Evolutionary conservation across 2,329 filamentous ascomycete species (phyloP).

Genomic region (Penicillium janthinellum): DNA sequence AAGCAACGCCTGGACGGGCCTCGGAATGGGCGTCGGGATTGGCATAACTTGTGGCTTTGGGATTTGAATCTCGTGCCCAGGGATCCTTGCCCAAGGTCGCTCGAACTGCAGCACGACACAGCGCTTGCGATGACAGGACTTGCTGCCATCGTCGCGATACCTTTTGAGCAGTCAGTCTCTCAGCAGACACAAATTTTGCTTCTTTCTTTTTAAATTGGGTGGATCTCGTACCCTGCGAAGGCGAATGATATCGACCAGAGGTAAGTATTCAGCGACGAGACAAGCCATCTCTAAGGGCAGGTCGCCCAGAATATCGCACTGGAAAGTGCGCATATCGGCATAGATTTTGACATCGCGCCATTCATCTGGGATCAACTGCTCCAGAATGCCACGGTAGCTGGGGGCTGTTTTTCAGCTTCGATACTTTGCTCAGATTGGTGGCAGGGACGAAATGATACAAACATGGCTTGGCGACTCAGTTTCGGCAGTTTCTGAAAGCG

Average conservation of each 20-base stretch:
- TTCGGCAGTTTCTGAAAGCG: conserved; percentile 28
- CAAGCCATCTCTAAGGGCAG: conserved; percentile 38
- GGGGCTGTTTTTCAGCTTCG: neutral
- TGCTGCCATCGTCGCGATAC: conserved; percentile 38
- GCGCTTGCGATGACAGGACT: conserved; percentile 30
- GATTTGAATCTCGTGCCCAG: neutral
- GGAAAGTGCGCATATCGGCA: conserved; percentile 26
- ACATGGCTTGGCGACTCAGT: conserved; percentile 25
- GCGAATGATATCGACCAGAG: conserved; percentile 31
- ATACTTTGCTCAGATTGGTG: neutral
- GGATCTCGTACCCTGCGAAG: conserved; percentile 31
- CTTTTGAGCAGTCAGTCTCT: conserved; percentile 17
- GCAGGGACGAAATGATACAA: neutral
- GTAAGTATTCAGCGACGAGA: conserved; percentile 30
- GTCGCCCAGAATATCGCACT: conserved; percentile 37
- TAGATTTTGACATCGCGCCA: conserved; percentile 34
- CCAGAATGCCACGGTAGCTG: conserved; percentile 34
- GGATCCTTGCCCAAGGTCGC: conserved; percentile 15
- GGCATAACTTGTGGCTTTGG: no score
- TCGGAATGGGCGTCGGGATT: no score
- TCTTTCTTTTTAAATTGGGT: neutral
- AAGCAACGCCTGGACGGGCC: no score
- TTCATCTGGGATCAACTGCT: conserved; percentile 31
- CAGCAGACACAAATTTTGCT: neutral
- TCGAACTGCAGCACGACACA: conserved; percentile 23